Base-by-base conservation (phyloP, 495 filamentous ascomycete genomes). In the Podospora pseudopauciseta region DNA sequence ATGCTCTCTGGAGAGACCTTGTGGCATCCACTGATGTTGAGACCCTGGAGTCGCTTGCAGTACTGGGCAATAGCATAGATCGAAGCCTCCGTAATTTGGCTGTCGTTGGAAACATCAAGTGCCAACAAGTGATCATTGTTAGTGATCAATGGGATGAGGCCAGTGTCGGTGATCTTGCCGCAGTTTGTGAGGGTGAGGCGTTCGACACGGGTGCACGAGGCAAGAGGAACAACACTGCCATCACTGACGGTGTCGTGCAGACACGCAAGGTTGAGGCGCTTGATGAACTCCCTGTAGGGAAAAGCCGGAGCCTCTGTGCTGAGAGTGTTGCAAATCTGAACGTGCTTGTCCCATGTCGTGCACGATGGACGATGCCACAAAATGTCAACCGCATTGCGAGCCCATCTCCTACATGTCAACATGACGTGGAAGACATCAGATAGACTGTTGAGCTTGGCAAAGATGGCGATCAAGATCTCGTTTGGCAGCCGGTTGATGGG, bases 291-390 rank as follows among this genome's bases (percentile, higher is more conserved):
- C 67, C 89, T 86, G 73, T 99, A 99, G 66, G 86, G 79, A 76
- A 97, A 99, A 75, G 89, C 94, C 66, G 91, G 89, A 32, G 88
- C 77, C 57, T 84, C 75, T 39, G 88, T 80, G 44, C 88, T 83
- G 32, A 97, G 86, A 2, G 96, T 91, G 19, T 83, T 80, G 71
- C 92, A 91, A 71, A 98, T 93, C 64, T 83, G 88, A 71, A 86
- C 82, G 70, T 97, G 86, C 72, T 91, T 91, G 19, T 83, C 74
- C 91, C 93, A 98, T 65, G 86, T 91, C 68, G 90, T 91, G 80
- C 95, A 97, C 30, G 91, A 86, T 2, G 96, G 95, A 60, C 95
- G 86, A 76, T 98, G 94, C 95, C 95, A 99, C 15, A 99, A 84
- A 59, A 97, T 86, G 64, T 94, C 95, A 34, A 98, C 96, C 61